Evolutionary conservation across 495 filamentous ascomycete species (phyloP), one percentile per base, ranked within the genome.

Genomic region (Penicillium roqueforti): DNA sequence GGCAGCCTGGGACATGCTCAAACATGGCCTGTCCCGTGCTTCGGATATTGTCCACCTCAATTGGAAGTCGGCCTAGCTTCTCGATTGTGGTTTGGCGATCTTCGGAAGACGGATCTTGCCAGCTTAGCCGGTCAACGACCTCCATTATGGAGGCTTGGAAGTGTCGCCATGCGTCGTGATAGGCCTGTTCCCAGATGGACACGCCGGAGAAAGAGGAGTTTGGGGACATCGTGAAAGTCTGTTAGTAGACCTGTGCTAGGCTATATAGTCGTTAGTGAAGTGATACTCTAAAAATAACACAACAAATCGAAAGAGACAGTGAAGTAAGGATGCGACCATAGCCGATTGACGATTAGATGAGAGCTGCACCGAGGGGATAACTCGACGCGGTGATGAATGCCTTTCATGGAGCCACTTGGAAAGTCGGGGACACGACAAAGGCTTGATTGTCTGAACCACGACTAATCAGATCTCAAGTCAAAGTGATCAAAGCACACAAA

Each of bases 51-150:
- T 20, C 38, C 0, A 40, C 8, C 8, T 40, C 16, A 3, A 20
- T 13, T 22, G 16, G 1, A 13, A 40, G 38, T 22, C 38, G 38
- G 4, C 4, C 3, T 3, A 41, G 4, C 0, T 13, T 41, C 10
- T 41, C 19, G 4, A 41, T 41, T 0, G 19, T 41, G 4, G 11
- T 13, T 3, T 41, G 38, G 2, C 10, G 38, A 14, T 41, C 18
- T 6, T 41, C 38, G 1, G 19, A 10, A 9, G 19, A 41, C 16
- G 10, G 9, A 3, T 41, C 11, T 0, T 20, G 0, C 38, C 10
- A 14, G 3, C 0, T 10, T 0, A 41, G 38, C 2, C 38, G 22
- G 11, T 7, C 14, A 0, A 23, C 0, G 0, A 41, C 10, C 1
- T 41, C 38, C 1, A 13, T 10, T 2, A 41, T 13, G 19, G 0